These are phyloP conservation scores for Rhipidocladum racemiflorum DNA, from an alignment of 176 grass and related monocot genomes.

Conservation along the genomic window DNA sequence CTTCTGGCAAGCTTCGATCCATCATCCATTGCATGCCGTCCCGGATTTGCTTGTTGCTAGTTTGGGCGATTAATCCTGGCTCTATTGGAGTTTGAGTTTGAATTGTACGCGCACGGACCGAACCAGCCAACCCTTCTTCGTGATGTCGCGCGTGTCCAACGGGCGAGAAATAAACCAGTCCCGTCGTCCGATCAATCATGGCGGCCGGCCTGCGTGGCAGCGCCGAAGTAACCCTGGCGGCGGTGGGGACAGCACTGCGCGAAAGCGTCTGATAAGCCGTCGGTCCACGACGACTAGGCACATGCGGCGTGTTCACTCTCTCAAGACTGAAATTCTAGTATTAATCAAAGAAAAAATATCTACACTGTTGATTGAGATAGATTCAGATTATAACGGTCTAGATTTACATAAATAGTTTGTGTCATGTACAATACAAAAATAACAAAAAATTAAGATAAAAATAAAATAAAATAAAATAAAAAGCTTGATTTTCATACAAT, in stretches of 20 bases:
- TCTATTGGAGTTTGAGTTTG: not conserved
- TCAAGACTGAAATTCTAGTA: too few relatives aligned
- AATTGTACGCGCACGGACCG: not conserved
- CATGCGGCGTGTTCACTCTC: too few relatives aligned
- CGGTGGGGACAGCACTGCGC: not conserved
- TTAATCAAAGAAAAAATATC: too few relatives aligned
- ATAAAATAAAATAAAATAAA: too few relatives aligned
- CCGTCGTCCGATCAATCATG: slow-evolving; percentile 15
- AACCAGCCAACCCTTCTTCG: not conserved
- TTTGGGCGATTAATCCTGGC: not conserved
- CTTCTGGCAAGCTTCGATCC: not conserved
- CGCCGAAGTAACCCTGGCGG: slow-evolving; percentile 19
- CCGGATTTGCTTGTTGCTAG: not conserved
- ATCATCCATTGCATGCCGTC: slow-evolving; percentile 3
- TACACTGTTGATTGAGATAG: too few relatives aligned
- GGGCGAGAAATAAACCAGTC: not conserved
- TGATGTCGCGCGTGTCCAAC: slow-evolving; percentile 27
- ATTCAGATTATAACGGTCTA: too few relatives aligned
- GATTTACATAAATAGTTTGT: too few relatives aligned
- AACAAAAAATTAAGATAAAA: too few relatives aligned
- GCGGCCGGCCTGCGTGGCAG: slow-evolving; percentile 20
- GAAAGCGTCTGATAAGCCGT: not conserved
- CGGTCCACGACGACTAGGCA: too few relatives aligned
- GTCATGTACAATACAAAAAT: too few relatives aligned
- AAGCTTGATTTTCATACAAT: too few relatives aligned